These are phyloP conservation scores for Skeletonema marinoi DNA, from an alignment of 108 stramenopile genomes.

Conservation along the genomic window DNA sequence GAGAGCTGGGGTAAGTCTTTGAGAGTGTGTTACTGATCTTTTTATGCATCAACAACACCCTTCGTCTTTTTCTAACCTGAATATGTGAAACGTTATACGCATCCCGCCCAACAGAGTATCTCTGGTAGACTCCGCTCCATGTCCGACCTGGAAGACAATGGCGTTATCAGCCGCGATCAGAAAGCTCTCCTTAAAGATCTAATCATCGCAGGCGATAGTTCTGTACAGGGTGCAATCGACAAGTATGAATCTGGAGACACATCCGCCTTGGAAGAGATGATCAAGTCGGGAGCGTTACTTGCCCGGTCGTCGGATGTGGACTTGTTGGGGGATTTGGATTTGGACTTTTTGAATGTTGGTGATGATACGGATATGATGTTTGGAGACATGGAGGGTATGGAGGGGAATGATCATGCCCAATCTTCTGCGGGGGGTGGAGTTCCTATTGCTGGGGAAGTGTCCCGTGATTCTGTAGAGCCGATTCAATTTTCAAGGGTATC, in stretches of 20 bases:
- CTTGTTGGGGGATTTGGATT: constrained; percentile 84
- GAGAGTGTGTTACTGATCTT: not conserved
- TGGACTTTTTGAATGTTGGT: constrained; percentile 84
- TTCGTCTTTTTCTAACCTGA: not conserved
- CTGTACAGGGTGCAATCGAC: constrained; percentile 84
- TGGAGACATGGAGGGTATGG: constrained; percentile 31
- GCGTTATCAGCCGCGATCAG: constrained; percentile 81
- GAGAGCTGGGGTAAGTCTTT: constrained; percentile 74
- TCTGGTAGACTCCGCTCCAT: constrained; percentile 81
- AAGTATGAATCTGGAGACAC: constrained; percentile 86
- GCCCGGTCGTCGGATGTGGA: constrained; percentile 69
- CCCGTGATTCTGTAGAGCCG: constrained; percentile 4
- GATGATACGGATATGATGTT: constrained; percentile 27
- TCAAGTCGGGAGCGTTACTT: constrained; percentile 63
- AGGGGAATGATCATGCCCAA: constrained; percentile 19
- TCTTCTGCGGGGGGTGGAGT: constrained; percentile 40
- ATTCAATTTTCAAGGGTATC: constrained; percentile 11
- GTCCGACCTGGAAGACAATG: constrained; percentile 85
- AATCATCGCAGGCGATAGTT: constrained; percentile 85
- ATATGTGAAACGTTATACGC: not conserved
- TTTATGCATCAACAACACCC: not conserved
- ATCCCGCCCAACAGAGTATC: constrained; percentile 53
- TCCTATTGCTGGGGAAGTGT: constrained; percentile 4
- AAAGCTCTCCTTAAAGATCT: constrained; percentile 90
- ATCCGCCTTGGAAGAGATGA: constrained; percentile 71